Percentiles rank a stretch among this genome's conserved stretches.
These are phyloP conservation scores for Penicillium waksmanii DNA, from an alignment of 495 filamentous ascomycete species.

Conservation along the genomic window DNA sequence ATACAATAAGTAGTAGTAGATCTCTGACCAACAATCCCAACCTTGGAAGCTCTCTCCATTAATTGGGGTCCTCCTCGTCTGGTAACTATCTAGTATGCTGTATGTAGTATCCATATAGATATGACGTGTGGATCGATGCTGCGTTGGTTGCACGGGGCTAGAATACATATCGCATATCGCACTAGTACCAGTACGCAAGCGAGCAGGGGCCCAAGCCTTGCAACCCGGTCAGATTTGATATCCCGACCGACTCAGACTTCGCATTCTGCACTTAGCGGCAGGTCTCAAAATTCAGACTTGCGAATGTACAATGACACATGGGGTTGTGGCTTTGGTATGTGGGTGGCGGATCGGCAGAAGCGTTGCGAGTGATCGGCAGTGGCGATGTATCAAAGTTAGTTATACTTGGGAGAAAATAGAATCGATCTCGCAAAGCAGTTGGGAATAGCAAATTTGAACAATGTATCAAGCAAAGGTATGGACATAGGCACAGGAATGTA, in stretches of 20 bases:
- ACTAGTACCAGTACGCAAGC: background rate
- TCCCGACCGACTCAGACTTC: background rate
- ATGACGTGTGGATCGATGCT: constrained; percentile 3
- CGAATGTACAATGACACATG: constrained; percentile 1
- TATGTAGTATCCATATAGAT: background rate
- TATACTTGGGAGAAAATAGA: background rate
- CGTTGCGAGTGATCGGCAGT: background rate
- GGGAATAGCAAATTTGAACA: too few species aligned
- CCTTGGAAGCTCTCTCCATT: too few species aligned
- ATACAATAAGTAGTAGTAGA: too few species aligned
- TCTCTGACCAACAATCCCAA: too few species aligned
- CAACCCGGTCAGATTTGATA: background rate
- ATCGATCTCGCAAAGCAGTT: background rate
- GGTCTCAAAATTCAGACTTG: background rate
- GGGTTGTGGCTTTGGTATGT: background rate
- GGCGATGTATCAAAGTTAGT: background rate
- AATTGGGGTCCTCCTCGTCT: too few species aligned
- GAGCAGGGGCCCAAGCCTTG: background rate
- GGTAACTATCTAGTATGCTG: too few species aligned
- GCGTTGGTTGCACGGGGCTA: background rate
- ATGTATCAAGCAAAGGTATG: too few species aligned
- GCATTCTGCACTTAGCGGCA: background rate
- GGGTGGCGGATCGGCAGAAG: background rate
- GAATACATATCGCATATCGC: background rate
- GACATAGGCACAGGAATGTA: too few species aligned